These are phyloP conservation scores for Pelargonium cotyledonis DNA, from an alignment of 441 rosid species.

Conservation along the genomic window DNA sequence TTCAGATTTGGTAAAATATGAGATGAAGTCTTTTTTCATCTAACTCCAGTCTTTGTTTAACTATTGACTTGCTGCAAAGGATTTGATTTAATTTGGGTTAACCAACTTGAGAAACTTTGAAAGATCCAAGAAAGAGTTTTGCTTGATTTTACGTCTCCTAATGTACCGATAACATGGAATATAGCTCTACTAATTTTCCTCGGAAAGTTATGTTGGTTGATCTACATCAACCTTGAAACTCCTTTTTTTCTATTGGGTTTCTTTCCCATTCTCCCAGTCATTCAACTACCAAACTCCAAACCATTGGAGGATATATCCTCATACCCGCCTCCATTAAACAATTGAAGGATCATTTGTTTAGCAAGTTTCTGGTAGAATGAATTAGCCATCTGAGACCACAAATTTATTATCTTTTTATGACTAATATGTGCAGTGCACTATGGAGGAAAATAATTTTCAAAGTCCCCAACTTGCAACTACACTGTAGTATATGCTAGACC, in stretches of 20 bases:
- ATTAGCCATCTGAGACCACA: too few species aligned
- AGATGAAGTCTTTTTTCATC: background rate
- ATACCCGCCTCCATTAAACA: background rate
- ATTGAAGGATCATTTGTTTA: conserved; percentile 2
- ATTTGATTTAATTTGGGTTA: background rate
- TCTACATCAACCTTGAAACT: conserved; percentile 22
- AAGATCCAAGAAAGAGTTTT: background rate
- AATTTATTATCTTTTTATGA: conserved; percentile 2
- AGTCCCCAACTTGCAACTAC: conserved; percentile 2
- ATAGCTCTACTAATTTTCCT: background rate
- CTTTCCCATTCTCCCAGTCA: conserved; percentile 29
- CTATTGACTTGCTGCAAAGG: background rate
- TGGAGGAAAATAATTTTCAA: conserved; percentile 8
- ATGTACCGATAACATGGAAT: background rate
- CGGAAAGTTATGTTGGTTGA: conserved; percentile 25
- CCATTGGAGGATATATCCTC: conserved; percentile 29
- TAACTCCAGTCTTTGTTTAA: background rate
- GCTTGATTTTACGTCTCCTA: background rate
- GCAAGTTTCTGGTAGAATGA: too few species aligned
- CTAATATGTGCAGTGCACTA: background rate
- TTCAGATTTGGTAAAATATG: background rate
- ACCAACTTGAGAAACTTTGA: background rate
- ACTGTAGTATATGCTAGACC: conserved; percentile 10
- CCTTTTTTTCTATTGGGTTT: conserved; percentile 2
- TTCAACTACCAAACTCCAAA: conserved; percentile 32